Base-by-base conservation (phyloP, 2,329 filamentous ascomycete species). In the Ophiocordyceps camponoti-saundersi region DNA sequence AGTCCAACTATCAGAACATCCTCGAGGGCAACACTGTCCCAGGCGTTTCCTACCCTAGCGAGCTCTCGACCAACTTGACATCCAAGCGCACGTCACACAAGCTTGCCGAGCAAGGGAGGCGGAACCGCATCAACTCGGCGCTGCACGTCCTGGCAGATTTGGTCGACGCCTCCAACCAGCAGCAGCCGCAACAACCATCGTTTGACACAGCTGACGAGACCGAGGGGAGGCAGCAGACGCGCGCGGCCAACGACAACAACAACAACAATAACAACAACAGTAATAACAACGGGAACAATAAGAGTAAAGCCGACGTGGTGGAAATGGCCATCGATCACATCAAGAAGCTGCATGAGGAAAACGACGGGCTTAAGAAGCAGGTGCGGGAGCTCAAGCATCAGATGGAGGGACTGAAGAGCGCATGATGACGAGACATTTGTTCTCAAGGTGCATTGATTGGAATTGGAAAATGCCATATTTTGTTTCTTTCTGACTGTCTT, bases 1-100 rank as follows among this genome's bases (percentile, higher is more conserved):
- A 96, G 61, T 96, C 90, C 2, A 98, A 98, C 58, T 98, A 98
- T 57, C 90, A 96, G 58, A 94, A 95, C 56, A 92, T 98, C 36
- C 67, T 98, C 12, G 92, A 96, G 61, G 92, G 92, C 44, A 96
- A 88, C 45, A 81, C 82, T 48, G 79, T 95, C 1, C 89, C 89
- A 0, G 90, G 90, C 13, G 83, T 95, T 13, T 84, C 83, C 1
- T 96, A 95, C 55, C 89, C 90, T 1, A 87, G 85, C 54, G 85
- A 89, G 46, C 72, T 98, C 41, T 94, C 89, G 7, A 93, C 89
- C 21, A 95, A 95, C 53, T 69, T 98, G 23, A 95, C 89, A 0
- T 95, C 88, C 3, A 98, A 98, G 68, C 82, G 90, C 46, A 96
- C 92, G 2, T 95, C 88, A 42, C 92, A 98, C 68, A 98, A 98